phyloP scores from a whole-genome alignment of 139 green algal species.

The Asterochloris erici region DNA sequence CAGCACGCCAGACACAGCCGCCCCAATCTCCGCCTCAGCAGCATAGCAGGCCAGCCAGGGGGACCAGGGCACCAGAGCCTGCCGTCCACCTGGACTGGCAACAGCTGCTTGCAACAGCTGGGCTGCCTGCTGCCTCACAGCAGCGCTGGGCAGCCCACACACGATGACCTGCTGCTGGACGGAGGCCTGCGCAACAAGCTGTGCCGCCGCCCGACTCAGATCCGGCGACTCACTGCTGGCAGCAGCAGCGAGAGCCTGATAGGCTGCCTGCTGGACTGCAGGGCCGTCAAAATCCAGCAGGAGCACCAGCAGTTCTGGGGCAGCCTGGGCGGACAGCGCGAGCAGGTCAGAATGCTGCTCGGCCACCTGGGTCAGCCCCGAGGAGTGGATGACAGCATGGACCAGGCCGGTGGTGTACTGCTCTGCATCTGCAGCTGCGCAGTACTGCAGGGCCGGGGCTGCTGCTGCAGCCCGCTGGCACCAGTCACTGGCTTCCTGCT shows the following conservation, averaged over 20 bases:
- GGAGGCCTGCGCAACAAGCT: neutral
- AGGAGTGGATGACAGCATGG: too few relatives aligned
- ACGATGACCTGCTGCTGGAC: neutral
- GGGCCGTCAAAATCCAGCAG: neutral
- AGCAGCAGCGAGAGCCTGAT: slow-evolving; percentile 1
- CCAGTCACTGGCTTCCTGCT: too few relatives aligned
- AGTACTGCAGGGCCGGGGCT: too few relatives aligned
- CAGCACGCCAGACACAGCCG: neutral
- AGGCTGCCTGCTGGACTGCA: neutral
- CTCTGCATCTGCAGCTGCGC: too few relatives aligned
- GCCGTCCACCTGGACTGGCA: neutral
- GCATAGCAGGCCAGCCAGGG: slow-evolving; percentile 17
- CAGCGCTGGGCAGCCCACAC: neutral
- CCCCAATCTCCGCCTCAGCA: neutral
- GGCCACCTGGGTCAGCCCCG: too few relatives aligned
- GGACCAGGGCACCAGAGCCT: neutral
- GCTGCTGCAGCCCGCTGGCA: too few relatives aligned
- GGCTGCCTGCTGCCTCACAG: too few relatives aligned
- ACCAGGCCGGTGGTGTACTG: too few relatives aligned
- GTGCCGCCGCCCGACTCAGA: neutral
- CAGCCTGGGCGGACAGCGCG: neutral
- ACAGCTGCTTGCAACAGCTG: slow-evolving; percentile 16
- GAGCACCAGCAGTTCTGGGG: neutral
- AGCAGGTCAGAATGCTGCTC: neutral
- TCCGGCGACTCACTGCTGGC: neutral